A percentile compares a stretch with the other conserved stretches of the same genome.
Conservation (phyloP, 1,284 basidiomycete species). For the Hymenochaete sp. region DNA sequence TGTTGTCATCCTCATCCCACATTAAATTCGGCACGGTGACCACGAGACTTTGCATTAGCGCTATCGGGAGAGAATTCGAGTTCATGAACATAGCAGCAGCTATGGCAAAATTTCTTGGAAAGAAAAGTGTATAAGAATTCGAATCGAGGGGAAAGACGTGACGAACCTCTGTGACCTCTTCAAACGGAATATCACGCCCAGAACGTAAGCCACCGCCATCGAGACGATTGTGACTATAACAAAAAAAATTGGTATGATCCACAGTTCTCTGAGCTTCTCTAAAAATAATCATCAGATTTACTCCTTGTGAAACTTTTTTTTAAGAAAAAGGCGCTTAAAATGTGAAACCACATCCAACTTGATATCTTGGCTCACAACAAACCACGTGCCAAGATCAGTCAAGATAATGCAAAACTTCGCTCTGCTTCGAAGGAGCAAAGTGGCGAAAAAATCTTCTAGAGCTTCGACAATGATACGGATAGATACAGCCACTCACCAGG, state of each 20-base stretch:
- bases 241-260: conserved; percentile 86
- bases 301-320: no score
- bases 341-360: no score
- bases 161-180: conserved; percentile 55
- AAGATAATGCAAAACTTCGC: no score
- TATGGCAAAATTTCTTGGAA: conserved; percentile 67
- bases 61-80: conserved; percentile 90
- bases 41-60: conserved; percentile 85
- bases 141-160: not conserved
- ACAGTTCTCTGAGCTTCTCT: conserved; percentile 80
- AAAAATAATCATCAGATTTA: conserved; percentile 25
- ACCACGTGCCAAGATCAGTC: no score
- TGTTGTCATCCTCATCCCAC: conserved; percentile 76
- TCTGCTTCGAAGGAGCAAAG: no score
- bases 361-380: no score
- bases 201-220: conserved; percentile 41
- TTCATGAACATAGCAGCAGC: conserved; percentile 87
- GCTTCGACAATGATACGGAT: no score
- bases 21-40: conserved; percentile 76
- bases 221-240: conserved; percentile 62
- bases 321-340: no score
- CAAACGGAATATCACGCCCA: conserved; percentile 45
- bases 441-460: no score
- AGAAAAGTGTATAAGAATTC: conserved; percentile 1
- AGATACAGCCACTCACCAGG: conserved; percentile 38